Percentiles rank a stretch among this genome's conserved stretches.
Evolutionary conservation across 129 eudicot genomes (phyloP).

Genomic region (Scalesia atractyloides): DNA sequence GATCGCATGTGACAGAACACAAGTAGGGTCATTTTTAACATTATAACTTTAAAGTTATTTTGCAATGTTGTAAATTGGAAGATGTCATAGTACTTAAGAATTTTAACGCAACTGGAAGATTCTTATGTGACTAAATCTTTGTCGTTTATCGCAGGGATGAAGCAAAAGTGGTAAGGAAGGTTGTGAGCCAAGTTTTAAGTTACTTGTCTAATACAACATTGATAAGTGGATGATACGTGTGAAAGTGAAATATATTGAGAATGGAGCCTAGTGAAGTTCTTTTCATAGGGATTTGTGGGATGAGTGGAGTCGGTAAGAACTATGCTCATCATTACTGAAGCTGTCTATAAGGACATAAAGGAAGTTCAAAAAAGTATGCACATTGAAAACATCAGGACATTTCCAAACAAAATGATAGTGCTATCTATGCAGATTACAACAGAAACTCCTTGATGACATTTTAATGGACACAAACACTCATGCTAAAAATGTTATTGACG

Average conservation of each 20-base stretch:
- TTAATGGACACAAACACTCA: background rate
- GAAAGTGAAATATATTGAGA: background rate
- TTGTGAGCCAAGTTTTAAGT: too few relatives aligned
- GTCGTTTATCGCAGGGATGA: too few relatives aligned
- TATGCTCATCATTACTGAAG: too few relatives aligned
- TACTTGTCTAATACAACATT: background rate
- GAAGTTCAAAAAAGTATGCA: background rate
- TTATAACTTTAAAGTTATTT: too few relatives aligned
- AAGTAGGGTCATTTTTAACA: background rate
- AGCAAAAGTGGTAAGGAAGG: too few relatives aligned
- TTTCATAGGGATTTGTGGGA: conserved; percentile 24
- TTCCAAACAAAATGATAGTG: conserved; percentile 15
- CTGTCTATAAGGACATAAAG: background rate
- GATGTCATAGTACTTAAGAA: too few relatives aligned
- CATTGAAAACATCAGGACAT: conserved; percentile 33
- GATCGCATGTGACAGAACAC: background rate
- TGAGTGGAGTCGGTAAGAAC: conserved; percentile 30
- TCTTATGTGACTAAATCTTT: too few relatives aligned
- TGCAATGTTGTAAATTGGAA: background rate
- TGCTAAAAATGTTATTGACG: conserved; percentile 1
- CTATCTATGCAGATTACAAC: background rate
- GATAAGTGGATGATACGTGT: too few relatives aligned
- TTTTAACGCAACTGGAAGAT: too few relatives aligned
- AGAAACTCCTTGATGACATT: conserved; percentile 15
- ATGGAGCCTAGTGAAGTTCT: conserved; percentile 13